Base-by-base conservation (phyloP, 306 rosid species). In the Prunus campanulata region DNA sequence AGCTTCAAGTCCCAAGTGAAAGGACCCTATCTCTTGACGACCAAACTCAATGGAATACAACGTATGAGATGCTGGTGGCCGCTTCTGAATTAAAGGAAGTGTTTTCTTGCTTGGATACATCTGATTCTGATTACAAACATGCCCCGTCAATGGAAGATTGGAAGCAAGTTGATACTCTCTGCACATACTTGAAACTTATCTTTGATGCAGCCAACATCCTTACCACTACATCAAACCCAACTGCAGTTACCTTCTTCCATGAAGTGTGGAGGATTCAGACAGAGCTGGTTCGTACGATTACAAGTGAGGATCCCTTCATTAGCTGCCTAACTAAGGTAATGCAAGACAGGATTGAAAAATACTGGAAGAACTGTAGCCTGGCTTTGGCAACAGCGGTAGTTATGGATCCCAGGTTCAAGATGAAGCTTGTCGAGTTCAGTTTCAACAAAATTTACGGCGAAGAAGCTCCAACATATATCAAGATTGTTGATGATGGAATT, bases 331-430 rank as follows among this genome's bases (percentile, higher is more conserved):
- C 78, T 59, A 92, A 83, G 78, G 65, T 74, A 35, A 89, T 90
- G 93, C 91, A 80, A 70, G 93, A 84, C 48, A 88, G 80, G 80
- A 76, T 90, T 57, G 96, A 89, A 20, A 84, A 79, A 74, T 95
- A 95, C 93, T 92, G 97, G 97, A 92, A 76, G 81, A 89, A 90
- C 62, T 85, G 93, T 82, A 80, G 89, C 83, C 83, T 95, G 78
- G 88, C 94, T 77, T 85, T 92, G 87, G 97, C 99, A 19, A 72
- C 88, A 64, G 97, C 97, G 0, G 98, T 95, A 54, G 97, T 89
- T 19, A 88, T 95, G 97, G 97, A 95, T 86, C 98, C 98, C 63
- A 88, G 97, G 63, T 92, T 95, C 84, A 95, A 95, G 90, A 89
- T 92, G 97, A 92, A 92, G 91, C 92, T 95, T 74, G 96, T 95